A percentile compares a stretch with the other conserved stretches of the same genome.
These are phyloP conservation scores for Citrus australasica DNA, from an alignment of 345 rosid genomes.

Conservation along the genomic window DNA sequence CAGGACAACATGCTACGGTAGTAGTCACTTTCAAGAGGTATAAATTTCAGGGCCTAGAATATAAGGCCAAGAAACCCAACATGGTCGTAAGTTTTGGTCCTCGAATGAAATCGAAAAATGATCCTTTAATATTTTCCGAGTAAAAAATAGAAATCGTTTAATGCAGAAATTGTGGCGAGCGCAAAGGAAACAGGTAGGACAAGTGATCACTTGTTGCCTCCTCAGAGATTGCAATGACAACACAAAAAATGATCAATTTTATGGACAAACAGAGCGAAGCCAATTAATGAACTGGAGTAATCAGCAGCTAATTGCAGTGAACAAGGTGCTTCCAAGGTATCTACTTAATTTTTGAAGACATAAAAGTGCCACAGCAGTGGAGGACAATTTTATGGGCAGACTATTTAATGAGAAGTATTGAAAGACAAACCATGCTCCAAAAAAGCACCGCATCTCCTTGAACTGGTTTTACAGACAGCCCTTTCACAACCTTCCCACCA, in stretches of 20 bases:
- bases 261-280: neutral
- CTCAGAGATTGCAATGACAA: neutral
- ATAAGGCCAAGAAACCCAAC: neutral
- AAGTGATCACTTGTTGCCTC: neutral
- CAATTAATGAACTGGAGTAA: neutral
- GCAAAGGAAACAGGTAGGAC: no score
- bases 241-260: neutral
- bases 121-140: neutral
- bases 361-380: neutral
- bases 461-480: conserved; percentile 81
- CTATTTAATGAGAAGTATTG: neutral
- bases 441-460: conserved; percentile 92
- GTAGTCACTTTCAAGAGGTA: neutral
- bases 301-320: neutral
- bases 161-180: neutral
- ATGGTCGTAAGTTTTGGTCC: neutral
- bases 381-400: neutral
- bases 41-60: neutral
- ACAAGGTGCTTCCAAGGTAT: neutral
- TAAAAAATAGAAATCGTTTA: neutral
- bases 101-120: neutral
- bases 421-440: conserved; percentile 95
- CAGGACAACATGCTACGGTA: neutral
- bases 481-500: conserved; percentile 73
- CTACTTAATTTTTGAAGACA: neutral